Percentiles rank a stretch among this genome's conserved stretches.
Conservation (phyloP, 495 filamentous ascomycete genomes). For the Penicillium herquei region DNA sequence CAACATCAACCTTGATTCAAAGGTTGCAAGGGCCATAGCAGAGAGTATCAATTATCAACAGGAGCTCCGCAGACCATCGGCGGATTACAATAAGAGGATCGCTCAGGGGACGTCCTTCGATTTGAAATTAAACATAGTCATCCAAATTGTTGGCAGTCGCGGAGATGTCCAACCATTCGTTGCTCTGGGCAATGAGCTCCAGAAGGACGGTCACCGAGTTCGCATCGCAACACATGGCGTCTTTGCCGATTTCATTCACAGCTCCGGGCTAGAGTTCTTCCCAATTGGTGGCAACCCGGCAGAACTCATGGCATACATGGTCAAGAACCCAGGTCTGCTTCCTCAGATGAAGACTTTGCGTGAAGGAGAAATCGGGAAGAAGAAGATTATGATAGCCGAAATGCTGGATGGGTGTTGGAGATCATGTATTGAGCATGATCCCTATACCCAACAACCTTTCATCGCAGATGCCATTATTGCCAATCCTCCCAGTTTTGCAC, state of each 20-base stretch:
- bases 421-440: slow-evolving; percentile 57
- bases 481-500: slow-evolving; percentile 66
- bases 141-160: slow-evolving; percentile 53
- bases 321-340: slow-evolving; percentile 54
- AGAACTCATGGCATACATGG: slow-evolving; percentile 62
- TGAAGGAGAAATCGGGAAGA: slow-evolving; percentile 44
- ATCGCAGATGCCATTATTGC: slow-evolving; percentile 67
- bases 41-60: slow-evolving; percentile 13
- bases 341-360: slow-evolving; percentile 45
- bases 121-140: slow-evolving; percentile 46
- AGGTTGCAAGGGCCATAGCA: slow-evolving; percentile 15
- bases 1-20: slow-evolving; percentile 26
- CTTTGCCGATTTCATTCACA: slow-evolving; percentile 56
- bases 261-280: slow-evolving; percentile 60
- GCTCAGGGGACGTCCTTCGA: slow-evolving; percentile 1
- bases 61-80: not conserved
- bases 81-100: slow-evolving; percentile 5
- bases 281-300: slow-evolving; percentile 62
- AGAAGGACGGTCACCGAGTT: slow-evolving; percentile 50
- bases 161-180: slow-evolving; percentile 57
- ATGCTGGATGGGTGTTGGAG: slow-evolving; percentile 64
- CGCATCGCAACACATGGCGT: slow-evolving; percentile 61
- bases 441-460: slow-evolving; percentile 44
- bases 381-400: slow-evolving; percentile 51
- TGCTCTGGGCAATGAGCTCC: slow-evolving; percentile 50